These are phyloP conservation scores for Tephrocybe sp. DNA, from an alignment of 768 basidiomycete species.

Conservation along the genomic window DNA sequence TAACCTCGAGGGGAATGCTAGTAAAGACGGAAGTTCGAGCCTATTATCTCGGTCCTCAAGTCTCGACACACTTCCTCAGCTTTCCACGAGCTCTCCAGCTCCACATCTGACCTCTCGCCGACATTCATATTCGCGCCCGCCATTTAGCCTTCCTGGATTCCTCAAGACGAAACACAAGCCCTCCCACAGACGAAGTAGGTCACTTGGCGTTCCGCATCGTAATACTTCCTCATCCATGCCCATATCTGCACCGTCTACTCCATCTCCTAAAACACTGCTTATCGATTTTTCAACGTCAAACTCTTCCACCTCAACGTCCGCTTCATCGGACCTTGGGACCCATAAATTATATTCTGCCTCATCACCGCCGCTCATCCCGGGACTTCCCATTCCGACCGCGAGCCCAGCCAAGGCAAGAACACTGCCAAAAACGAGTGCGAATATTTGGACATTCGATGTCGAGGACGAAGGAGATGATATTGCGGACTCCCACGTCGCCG, in stretches of 20 bases:
- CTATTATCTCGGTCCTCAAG: conserved; percentile 21
- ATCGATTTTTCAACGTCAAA: conserved; percentile 21
- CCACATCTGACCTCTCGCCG: conserved; percentile 10
- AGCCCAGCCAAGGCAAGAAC: conserved; percentile 5
- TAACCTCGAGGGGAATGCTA: conserved; percentile 17
- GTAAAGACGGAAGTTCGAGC: conserved; percentile 11
- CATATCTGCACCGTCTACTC: conserved; percentile 14
- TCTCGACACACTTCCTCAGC: conserved; percentile 17
- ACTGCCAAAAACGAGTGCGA: neutral
- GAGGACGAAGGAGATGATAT: conserved; percentile 15
- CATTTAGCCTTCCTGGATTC: conserved; percentile 14
- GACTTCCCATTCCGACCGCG: conserved; percentile 18
- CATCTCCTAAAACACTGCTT: conserved; percentile 17
- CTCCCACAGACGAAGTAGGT: conserved; percentile 20
- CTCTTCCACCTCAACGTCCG: conserved; percentile 15
- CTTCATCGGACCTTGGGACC: conserved; percentile 23
- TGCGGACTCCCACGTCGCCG: conserved; percentile 1
- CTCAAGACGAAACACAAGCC: conserved; percentile 11
- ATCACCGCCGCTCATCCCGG: conserved; percentile 20
- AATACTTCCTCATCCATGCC: conserved; percentile 3
- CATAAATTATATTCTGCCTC: conserved; percentile 15
- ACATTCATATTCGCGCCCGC: conserved; percentile 13
- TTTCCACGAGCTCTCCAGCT: conserved; percentile 2
- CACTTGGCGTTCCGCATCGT: conserved; percentile 14
- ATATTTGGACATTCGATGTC: conserved; percentile 16